phyloP scores from a whole-genome alignment of 2,329 filamentous ascomycete species.

The Xylaria multiplex region DNA sequence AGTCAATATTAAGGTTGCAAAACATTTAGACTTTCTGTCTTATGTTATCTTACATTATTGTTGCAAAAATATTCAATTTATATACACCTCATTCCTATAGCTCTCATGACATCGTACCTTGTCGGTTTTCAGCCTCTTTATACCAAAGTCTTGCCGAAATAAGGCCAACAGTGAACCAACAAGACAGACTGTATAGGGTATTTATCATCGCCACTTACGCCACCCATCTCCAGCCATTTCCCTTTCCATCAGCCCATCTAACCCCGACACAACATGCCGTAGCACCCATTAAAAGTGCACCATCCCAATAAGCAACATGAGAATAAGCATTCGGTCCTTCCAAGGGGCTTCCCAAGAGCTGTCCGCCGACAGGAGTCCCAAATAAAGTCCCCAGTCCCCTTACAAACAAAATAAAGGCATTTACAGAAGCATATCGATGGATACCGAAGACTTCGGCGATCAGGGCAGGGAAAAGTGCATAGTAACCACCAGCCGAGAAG shows the following conservation, averaged over 20 bases:
- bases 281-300: slow-evolving; percentile 53
- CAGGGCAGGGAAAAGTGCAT: slow-evolving; percentile 57
- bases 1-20: too few species aligned
- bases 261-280: slow-evolving; percentile 54
- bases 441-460: slow-evolving; percentile 61
- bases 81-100: too few species aligned
- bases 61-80: too few species aligned
- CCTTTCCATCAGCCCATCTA: slow-evolving; percentile 54
- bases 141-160: too few species aligned
- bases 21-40: too few species aligned
- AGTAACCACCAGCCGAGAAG: slow-evolving; percentile 56
- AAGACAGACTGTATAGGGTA: too few species aligned
- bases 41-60: too few species aligned
- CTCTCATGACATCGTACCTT: too few species aligned
- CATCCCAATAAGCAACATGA: slow-evolving; percentile 55
- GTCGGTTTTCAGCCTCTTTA: too few species aligned
- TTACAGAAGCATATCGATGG: slow-evolving; percentile 58
- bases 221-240: slow-evolving; percentile 54
- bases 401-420: slow-evolving; percentile 58
- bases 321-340: slow-evolving; percentile 50
- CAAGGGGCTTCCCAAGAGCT: slow-evolving; percentile 50
- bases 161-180: too few species aligned
- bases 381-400: slow-evolving; percentile 57
- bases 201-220: slow-evolving; percentile 42
- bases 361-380: slow-evolving; percentile 57